A percentile compares a stretch with the other conserved stretches of the same genome.
These are phyloP conservation scores for Fraxinus pennsylvanica DNA, from an alignment of 257 asterid species.

Conservation along the genomic window DNA sequence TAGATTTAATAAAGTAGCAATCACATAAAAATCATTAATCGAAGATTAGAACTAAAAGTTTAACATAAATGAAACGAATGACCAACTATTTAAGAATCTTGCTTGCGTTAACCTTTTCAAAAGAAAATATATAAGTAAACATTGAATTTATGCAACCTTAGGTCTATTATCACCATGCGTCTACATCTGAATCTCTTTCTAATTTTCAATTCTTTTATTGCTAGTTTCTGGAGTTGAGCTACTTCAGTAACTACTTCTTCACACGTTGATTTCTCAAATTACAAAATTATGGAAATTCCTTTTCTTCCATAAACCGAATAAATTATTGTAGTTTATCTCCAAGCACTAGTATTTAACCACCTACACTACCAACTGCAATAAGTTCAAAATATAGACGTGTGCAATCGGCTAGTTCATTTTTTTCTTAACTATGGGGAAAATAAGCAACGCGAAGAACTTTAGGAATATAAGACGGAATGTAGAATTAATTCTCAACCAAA, in stretches of 20 bases:
- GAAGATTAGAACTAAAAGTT: background rate
- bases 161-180: too few relatives aligned
- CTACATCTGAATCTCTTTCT: too few relatives aligned
- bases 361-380: background rate
- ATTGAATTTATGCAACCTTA: background rate
- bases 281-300: background rate
- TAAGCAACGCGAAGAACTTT: background rate
- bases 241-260: background rate
- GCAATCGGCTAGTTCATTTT: background rate
- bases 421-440: background rate
- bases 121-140: too few relatives aligned
- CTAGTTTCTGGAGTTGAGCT: background rate
- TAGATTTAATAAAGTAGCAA: background rate
- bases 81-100: background rate
- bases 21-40: background rate
- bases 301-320: background rate
- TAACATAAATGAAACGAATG: background rate
- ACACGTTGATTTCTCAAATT: background rate
- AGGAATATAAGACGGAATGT: background rate
- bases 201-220: background rate
- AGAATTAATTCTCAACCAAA: conserved; percentile 17
- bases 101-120: background rate
- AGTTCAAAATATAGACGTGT: background rate
- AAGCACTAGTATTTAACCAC: background rate
- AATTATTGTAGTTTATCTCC: background rate